Base-by-base conservation (phyloP, 73 alveolate species). In the Blepharisma stoltei region DNA sequence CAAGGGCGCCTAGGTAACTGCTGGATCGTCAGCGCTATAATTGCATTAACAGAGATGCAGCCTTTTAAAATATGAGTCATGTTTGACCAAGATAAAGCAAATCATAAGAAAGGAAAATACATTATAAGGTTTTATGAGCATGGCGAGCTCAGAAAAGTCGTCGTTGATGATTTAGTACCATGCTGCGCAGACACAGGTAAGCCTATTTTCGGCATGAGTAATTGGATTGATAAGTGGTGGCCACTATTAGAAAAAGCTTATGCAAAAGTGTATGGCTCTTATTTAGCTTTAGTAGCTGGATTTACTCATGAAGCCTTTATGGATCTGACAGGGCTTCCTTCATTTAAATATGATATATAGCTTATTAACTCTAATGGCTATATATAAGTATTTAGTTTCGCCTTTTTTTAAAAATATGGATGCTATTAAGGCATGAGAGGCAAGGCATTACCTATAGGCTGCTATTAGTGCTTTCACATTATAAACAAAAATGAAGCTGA, bases 141-240 rank as follows among this genome's bases (percentile, higher is more conserved):
- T 87, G 99, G 98, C 8, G 93, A 91, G 52, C 85, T 97, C 95
- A 76, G 84, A 75, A 84, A 85, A 70, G 95, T 95, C 5, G 82
- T 90, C n/a, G 82, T 95, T 8, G 99, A 95, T 83, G 99, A 93
- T 71, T 82, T 82, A 81, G 71, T 93, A 76, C 97, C 97, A 47
- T 89, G 97, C 82, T 83, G 80, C 67, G 67, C 68, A 54, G 89
- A 32, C 41, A 32, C 88, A 65, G 94, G 95, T 66, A 98, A 93
- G 8, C 98, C 98, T 1, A 86, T 90, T 70, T 87, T 92, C 82
- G 82, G 96, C 23, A 78, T 83, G 76, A 81, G 90, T 38, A 88
- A 90, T 54, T 94, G 89, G 18, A 76, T 90, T 79, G 95, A 93
- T 48, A 75, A 91, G 43, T 93, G 98, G 97, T 96, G 89, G 14